These are phyloP conservation scores for Lactifluus volemus DNA, from an alignment of 768 basidiomycete genomes.

Conservation along the genomic window DNA sequence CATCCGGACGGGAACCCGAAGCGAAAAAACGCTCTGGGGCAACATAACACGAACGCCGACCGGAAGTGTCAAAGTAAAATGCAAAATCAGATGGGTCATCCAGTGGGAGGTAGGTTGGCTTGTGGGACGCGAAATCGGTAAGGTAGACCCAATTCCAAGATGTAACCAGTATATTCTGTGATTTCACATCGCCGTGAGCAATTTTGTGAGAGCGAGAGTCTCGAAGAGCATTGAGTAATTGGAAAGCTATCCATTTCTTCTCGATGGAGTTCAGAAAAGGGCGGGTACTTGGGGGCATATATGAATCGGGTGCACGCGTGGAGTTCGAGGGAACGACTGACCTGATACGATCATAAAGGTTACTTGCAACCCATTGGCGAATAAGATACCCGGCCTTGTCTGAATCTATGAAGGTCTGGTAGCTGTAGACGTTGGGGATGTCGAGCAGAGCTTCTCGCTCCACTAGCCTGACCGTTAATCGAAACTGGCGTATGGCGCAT, in stretches of 20 bases:
- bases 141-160: conserved; percentile 95
- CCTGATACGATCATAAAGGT: conserved; percentile 96
- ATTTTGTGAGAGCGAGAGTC: conserved; percentile 79
- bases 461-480: conserved; percentile 36
- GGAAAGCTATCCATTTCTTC: conserved; percentile 98
- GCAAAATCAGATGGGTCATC: conserved; percentile 98
- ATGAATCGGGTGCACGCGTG: background rate
- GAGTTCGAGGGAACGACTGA: conserved; percentile 28
- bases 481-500: conserved; percentile 5
- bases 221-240: conserved; percentile 76
- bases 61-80: conserved; percentile 95
- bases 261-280: conserved; percentile 88
- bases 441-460: conserved; percentile 80
- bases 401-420: conserved; percentile 86
- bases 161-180: conserved; percentile 92
- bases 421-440: conserved; percentile 82
- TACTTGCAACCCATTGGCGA: conserved; percentile 90
- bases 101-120: conserved; percentile 89
- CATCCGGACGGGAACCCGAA: conserved; percentile 48
- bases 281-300: conserved; percentile 59
- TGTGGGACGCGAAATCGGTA: conserved; percentile 91
- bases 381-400: conserved; percentile 95
- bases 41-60: conserved; percentile 88
- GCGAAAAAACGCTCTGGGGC: conserved; percentile 95
- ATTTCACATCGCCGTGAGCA: conserved; percentile 97